Evolutionary conservation across 345 rosid genomes (phyloP).

Genomic region (Arabis alpina): DNA sequence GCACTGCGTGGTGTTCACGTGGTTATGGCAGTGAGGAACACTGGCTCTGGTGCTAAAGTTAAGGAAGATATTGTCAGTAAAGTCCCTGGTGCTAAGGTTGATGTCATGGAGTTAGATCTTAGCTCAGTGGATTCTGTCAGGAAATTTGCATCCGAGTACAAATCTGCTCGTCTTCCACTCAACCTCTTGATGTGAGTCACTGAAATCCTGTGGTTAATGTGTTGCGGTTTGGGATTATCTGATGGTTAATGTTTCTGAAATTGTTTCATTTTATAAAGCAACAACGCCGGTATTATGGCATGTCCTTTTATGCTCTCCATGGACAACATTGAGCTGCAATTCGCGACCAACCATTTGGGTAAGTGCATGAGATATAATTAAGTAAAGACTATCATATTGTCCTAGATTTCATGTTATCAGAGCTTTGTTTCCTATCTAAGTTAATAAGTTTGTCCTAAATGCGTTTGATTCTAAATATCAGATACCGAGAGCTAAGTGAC

Average conservation of each 20-base stretch:
- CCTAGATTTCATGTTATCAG: neutral
- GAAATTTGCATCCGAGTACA: conserved; percentile 61
- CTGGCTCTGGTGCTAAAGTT: conserved; percentile 52
- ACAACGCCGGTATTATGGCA: conserved; percentile 58
- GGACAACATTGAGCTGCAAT: conserved; percentile 60
- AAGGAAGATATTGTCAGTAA: conserved; percentile 55
- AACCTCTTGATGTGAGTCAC: conserved; percentile 62
- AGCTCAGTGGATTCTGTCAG: conserved; percentile 61
- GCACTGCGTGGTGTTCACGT: conserved; percentile 70
- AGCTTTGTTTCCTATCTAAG: neutral
- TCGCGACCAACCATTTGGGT: conserved; percentile 70
- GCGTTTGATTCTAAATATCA: too few relatives aligned
- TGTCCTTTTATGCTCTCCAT: conserved; percentile 54
- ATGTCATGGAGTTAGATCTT: conserved; percentile 72
- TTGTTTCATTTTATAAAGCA: conserved; percentile 31
- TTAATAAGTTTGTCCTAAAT: neutral
- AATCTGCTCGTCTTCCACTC: conserved; percentile 58
- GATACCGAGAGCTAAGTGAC: too few relatives aligned
- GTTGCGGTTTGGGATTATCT: neutral
- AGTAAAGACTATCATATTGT: neutral
- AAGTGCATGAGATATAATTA: neutral
- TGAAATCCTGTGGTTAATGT: neutral
- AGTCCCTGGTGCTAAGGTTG: conserved; percentile 62
- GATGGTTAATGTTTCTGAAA: neutral
- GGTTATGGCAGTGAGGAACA: conserved; percentile 65